A percentile compares a stretch with the other conserved stretches of the same genome.
Conservation (phyloP, 2,329 filamentous ascomycete genomes). For the Diaporthe batatas region DNA sequence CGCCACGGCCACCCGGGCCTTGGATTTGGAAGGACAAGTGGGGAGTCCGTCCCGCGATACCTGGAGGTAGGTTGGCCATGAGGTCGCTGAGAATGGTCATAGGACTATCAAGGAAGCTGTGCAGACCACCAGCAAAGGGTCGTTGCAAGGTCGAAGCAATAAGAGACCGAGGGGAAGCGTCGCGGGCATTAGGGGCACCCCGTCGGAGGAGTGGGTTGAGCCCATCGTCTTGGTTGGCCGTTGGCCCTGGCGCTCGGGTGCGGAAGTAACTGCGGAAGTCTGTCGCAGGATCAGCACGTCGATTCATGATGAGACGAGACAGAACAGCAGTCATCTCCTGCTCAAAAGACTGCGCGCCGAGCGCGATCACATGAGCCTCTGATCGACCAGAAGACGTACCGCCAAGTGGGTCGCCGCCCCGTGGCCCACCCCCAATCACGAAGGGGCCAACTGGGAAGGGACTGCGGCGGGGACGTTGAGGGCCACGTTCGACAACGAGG, state of each 20-base stretch:
- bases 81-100: slow-evolving; percentile 69
- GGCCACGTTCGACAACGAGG: slow-evolving; percentile 62
- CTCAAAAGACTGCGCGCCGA: slow-evolving; percentile 33
- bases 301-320: slow-evolving; percentile 37
- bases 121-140: slow-evolving; percentile 55
- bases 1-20: slow-evolving; percentile 60
- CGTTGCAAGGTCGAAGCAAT: slow-evolving; percentile 65
- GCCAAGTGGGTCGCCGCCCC: slow-evolving; percentile 61
- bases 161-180: slow-evolving; percentile 63
- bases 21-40: slow-evolving; percentile 71
- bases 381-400: slow-evolving; percentile 55
- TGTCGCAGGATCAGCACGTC: slow-evolving; percentile 45
- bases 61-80: slow-evolving; percentile 64
- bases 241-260: slow-evolving; percentile 66
- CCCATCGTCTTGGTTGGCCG: slow-evolving; percentile 79
- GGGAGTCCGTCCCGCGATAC: slow-evolving; percentile 62
- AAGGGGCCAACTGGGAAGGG: slow-evolving; percentile 69
- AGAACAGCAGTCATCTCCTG: slow-evolving; percentile 36
- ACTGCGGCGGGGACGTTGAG: slow-evolving; percentile 69
- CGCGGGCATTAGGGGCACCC: slow-evolving; percentile 57
- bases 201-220: slow-evolving; percentile 88
- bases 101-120: slow-evolving; percentile 62
- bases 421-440: slow-evolving; percentile 69
- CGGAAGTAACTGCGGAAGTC: slow-evolving; percentile 66
- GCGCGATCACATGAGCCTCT: slow-evolving; percentile 33